Conservation (phyloP, 305 asterid genomes). For the Nicotiana rustica region DNA sequence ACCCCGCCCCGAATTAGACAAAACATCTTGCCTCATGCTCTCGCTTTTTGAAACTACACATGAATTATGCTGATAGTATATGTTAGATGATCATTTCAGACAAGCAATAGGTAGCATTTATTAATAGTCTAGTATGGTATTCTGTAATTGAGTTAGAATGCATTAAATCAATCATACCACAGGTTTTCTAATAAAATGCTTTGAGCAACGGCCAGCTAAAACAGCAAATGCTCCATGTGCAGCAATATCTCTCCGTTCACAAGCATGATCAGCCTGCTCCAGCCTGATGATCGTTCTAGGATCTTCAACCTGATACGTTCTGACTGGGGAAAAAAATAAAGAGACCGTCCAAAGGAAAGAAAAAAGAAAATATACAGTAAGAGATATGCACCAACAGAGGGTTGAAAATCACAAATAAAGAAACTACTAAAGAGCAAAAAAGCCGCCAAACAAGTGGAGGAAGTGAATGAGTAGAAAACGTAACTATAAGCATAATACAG, state of each 20-base stretch:
- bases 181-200: slow-evolving; percentile 68
- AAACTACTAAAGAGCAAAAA: slow-evolving; percentile 4
- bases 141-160: slow-evolving; percentile 26
- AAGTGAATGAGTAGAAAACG: slow-evolving; percentile 13
- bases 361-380: not conserved
- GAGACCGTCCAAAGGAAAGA: slow-evolving; percentile 29
- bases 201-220: slow-evolving; percentile 60
- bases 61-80: not conserved
- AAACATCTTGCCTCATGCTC: not conserved
- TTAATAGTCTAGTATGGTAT: slow-evolving; percentile 4
- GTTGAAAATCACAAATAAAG: slow-evolving; percentile 6
- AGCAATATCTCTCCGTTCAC: slow-evolving; percentile 61
- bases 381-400: slow-evolving; percentile 27
- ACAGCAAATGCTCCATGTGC: slow-evolving; percentile 72
- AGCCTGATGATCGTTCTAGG: slow-evolving; percentile 69
- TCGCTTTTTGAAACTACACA: not conserved
- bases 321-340: slow-evolving; percentile 60
- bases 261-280: slow-evolving; percentile 79
- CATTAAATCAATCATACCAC: slow-evolving; percentile 52
- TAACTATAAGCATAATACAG: slow-evolving; percentile 9
- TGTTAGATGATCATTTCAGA: not conserved
- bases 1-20: not conserved
- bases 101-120: not conserved
- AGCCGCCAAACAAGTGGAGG: not conserved
- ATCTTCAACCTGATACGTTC: slow-evolving; percentile 55